Conservation (phyloP, 2,329 filamentous ascomycete genomes). For the Alternaria atra region DNA sequence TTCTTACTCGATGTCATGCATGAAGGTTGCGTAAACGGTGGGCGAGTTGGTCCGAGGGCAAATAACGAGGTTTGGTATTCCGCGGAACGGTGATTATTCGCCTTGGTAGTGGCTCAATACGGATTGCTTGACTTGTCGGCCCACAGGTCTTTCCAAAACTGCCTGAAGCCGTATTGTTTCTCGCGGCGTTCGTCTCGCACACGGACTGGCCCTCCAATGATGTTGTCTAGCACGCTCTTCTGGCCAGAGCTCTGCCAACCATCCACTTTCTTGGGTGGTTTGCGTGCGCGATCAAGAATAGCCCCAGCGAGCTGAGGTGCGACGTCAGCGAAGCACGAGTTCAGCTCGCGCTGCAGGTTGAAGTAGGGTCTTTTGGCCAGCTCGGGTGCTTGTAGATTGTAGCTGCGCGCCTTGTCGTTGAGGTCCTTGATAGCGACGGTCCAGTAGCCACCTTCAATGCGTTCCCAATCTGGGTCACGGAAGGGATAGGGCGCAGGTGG, state of each 20-base stretch:
- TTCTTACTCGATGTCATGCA: slow-evolving; percentile 2
- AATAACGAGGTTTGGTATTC: not conserved
- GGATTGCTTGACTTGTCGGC: slow-evolving; percentile 15
- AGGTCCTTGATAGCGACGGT: slow-evolving; percentile 78
- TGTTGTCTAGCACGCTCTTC: slow-evolving; percentile 68
- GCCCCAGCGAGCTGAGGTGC: slow-evolving; percentile 77
- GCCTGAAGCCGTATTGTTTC: slow-evolving; percentile 80
- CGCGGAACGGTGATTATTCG: slow-evolving; percentile 2
- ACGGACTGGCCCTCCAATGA: slow-evolving; percentile 64
- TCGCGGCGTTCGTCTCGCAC: slow-evolving; percentile 78
- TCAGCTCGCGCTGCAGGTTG: slow-evolving; percentile 81
- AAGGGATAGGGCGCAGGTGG: slow-evolving; percentile 65
- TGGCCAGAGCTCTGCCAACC: slow-evolving; percentile 51
- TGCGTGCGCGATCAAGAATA: slow-evolving; percentile 74
- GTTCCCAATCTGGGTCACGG: slow-evolving; percentile 80
- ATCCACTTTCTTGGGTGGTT: slow-evolving; percentile 51
- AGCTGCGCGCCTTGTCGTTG: slow-evolving; percentile 82
- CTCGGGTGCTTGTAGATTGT: slow-evolving; percentile 94
- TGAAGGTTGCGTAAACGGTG: slow-evolving; percentile 1
- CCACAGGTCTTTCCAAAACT: slow-evolving; percentile 90
- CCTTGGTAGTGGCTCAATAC: slow-evolving; percentile 11
- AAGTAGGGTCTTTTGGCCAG: slow-evolving; percentile 94
- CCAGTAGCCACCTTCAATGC: slow-evolving; percentile 77
- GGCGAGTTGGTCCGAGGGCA: not conserved
- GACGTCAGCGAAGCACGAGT: slow-evolving; percentile 83